Base-by-base conservation (phyloP, 108 stramenopile species). In the Cyclostephanos tholiformis region DNA sequence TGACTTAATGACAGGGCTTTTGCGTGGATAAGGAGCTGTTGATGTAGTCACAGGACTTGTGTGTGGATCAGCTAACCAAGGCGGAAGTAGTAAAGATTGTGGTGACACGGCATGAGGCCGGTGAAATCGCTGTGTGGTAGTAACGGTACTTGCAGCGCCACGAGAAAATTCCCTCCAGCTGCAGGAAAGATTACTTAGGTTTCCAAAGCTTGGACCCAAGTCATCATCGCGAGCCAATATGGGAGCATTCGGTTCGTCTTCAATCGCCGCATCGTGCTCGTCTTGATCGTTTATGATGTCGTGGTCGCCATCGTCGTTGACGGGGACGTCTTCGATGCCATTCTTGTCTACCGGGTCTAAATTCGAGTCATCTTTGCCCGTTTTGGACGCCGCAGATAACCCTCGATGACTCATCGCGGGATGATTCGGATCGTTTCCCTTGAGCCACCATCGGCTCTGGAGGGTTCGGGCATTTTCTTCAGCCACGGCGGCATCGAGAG, bases 401-500 rank as follows among this genome's bases (percentile, higher is more conserved):
- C 10, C 46, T 46, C 43, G 36, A 5, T 27, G 39, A 46, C 71
- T 39, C 64, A 70, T 60, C 12, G 78, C 39, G 3, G 78, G 78
- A 72, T 79, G 78, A 10, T 73, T 49, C 2, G 78, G 78, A 53
- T 79, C 72, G 14, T 69, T 20, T 10, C 78, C 78, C 10, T 44
- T 60, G 0, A 79, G 66, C 78, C 78, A 79, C 78, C 78, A 79
- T 48, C 68, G 71, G 51, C 77, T 79, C n/a, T 73, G 78, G 4
- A 48, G n/a, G 11, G 30, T 46, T 55, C 65, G 29, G 11, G 52
- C 78, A 65, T 63, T 49, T 44, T 79, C 67, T 58, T 72, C 72
- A 3, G 78, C 78, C 19, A 51, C 44, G 7, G 71, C 46, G 27
- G 77, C 72, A 20, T 59, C 67, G 0, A n/a, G 38, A 14, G 50